A percentile compares a stretch with the other conserved stretches of the same genome.
These are phyloP conservation scores for Nissolia schottii DNA, from an alignment of 306 rosid species.

Conservation along the genomic window DNA sequence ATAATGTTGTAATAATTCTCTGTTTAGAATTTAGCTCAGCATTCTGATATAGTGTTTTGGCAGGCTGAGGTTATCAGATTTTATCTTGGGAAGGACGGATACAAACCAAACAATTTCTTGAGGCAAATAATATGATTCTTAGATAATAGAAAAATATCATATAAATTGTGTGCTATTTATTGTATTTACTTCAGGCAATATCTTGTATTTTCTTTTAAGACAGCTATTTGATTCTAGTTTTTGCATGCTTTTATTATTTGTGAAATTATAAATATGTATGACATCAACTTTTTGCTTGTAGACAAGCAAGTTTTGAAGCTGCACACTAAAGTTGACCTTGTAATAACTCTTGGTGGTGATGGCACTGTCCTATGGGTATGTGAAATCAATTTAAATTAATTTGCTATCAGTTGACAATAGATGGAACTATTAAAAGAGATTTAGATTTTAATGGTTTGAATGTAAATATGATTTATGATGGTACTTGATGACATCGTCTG, in stretches of 20 bases:
- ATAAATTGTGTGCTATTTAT: not conserved
- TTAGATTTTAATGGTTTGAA: too few species aligned
- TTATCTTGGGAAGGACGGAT: conserved; percentile 1
- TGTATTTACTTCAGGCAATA: conserved; percentile 3
- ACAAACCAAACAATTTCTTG: not conserved
- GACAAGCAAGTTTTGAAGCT: conserved; percentile 58
- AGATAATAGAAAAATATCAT: not conserved
- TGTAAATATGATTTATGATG: too few species aligned
- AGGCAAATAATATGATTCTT: not conserved
- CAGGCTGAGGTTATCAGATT: not conserved
- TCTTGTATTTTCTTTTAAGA: conserved; percentile 1
- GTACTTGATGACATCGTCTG: too few species aligned
- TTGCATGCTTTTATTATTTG: not conserved
- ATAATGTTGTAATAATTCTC: not conserved
- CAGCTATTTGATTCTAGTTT: conserved; percentile 5
- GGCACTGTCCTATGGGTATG: conserved; percentile 98
- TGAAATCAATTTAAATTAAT: conserved; percentile 21
- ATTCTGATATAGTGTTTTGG: not conserved
- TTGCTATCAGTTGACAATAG: not conserved
- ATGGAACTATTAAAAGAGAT: too few species aligned
- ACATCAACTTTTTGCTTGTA: conserved; percentile 30
- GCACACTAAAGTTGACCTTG: conserved; percentile 88
- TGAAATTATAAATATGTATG: conserved; percentile 8
- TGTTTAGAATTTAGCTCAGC: not conserved
- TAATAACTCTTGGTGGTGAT: conserved; percentile 95